Evolutionary conservation across 2,329 filamentous ascomycete species (phyloP).

Genomic region (Zymoseptoria brevis): DNA sequence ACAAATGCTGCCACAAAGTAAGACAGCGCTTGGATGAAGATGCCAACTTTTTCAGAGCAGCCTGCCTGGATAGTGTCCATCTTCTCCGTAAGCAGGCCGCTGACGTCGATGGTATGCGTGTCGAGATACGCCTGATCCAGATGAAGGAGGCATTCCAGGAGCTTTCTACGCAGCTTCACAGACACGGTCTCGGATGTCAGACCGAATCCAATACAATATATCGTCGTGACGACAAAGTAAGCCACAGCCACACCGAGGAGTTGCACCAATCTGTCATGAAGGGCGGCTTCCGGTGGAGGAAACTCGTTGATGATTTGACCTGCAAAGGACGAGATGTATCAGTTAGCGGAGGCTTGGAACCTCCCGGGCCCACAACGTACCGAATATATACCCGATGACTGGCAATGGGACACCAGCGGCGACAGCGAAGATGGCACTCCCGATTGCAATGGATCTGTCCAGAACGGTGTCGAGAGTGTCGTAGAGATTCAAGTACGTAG

Average conservation of each 20-base stretch:
- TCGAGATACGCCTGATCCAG: conserved; percentile 48
- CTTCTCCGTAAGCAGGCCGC: conserved; percentile 38
- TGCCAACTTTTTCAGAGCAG: conserved; percentile 41
- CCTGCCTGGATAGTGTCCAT: conserved; percentile 40
- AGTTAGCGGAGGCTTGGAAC: background rate
- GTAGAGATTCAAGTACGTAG: conserved; percentile 45
- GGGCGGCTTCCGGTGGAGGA: conserved; percentile 39
- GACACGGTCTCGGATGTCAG: conserved; percentile 44
- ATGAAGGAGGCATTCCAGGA: conserved; percentile 42
- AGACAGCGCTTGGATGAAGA: conserved; percentile 40
- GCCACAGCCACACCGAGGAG: conserved; percentile 40
- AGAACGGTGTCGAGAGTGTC: conserved; percentile 35
- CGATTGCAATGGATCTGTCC: conserved; percentile 30
- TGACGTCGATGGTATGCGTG: conserved; percentile 43
- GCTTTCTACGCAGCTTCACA: conserved; percentile 38
- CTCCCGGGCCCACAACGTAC: background rate
- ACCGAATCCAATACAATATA: conserved; percentile 44
- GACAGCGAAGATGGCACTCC: conserved; percentile 31
- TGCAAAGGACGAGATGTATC: background rate
- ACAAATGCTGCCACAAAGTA: conserved; percentile 40
- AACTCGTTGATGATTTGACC: conserved; percentile 45
- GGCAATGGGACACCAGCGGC: conserved; percentile 36
- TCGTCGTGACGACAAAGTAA: conserved; percentile 44
- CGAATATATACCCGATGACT: background rate
- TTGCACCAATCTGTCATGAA: conserved; percentile 35